Conservation (phyloP, 2,329 filamentous ascomycete species). For the Fusarium pininemorale region DNA sequence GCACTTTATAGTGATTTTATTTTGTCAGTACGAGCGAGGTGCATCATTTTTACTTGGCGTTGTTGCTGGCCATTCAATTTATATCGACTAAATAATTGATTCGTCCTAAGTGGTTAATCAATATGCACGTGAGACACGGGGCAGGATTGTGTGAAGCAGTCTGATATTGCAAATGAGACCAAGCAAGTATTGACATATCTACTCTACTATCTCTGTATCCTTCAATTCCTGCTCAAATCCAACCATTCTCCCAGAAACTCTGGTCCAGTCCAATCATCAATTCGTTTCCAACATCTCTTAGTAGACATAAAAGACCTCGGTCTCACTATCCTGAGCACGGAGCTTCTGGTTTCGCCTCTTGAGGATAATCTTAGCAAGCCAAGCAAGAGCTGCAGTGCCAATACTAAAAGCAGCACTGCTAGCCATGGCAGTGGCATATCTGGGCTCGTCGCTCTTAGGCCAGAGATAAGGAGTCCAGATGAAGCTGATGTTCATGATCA, state of each 20-base stretch:
- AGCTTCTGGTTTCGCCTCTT: conserved; percentile 50
- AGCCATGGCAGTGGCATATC: conserved; percentile 35
- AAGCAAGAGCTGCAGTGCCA: conserved; percentile 51
- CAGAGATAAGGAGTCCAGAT: conserved; percentile 43
- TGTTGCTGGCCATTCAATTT: rapidly evolving
- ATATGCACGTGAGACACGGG: background rate
- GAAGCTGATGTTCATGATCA: conserved; percentile 41
- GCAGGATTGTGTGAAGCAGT: background rate
- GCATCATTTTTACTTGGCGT: background rate
- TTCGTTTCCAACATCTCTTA: background rate
- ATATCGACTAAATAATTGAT: background rate
- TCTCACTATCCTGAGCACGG: conserved; percentile 37
- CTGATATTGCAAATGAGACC: background rate
- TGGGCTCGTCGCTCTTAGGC: conserved; percentile 36
- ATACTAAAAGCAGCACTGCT: conserved; percentile 44
- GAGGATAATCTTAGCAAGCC: conserved; percentile 50
- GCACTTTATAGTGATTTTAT: rapidly evolving
- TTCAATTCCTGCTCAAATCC: background rate
- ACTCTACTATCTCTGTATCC: conserved; percentile 1
- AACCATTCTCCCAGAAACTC: too few species aligned
- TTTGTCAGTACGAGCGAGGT: too few species aligned
- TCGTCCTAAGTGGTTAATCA: rapidly evolving
- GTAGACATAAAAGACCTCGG: conserved; percentile 45
- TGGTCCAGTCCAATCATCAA: background rate
- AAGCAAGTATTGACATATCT: conserved; percentile 25